A percentile compares a stretch with the other conserved stretches of the same genome.
phyloP scores from a whole-genome alignment of 495 filamentous ascomycete genomes.

The Daldinia loculata region DNA sequence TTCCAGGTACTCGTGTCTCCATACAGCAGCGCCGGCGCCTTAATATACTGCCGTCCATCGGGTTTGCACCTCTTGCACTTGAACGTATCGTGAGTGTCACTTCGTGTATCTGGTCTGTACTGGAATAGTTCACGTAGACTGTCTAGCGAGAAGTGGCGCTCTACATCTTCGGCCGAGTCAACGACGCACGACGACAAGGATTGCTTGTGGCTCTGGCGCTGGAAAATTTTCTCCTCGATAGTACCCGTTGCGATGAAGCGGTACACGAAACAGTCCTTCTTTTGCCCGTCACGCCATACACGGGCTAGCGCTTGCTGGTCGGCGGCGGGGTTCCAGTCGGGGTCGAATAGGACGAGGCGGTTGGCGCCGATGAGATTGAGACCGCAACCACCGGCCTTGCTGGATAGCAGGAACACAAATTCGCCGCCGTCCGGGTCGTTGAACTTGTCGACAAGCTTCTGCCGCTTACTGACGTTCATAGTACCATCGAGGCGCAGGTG shows the following conservation, averaged over 20 bases:
- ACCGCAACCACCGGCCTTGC: slow-evolving; percentile 95
- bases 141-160: slow-evolving; percentile 93
- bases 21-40: slow-evolving; percentile 93
- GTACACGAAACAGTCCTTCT: slow-evolving; percentile 99
- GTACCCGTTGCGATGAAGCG: slow-evolving; percentile 97
- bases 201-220: slow-evolving; percentile 97
- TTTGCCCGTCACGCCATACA: slow-evolving; percentile 98
- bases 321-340: slow-evolving; percentile 98
- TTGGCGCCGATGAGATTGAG: slow-evolving; percentile 98
- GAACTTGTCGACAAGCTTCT: slow-evolving; percentile 98
- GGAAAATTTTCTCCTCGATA: slow-evolving; percentile 99
- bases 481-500: slow-evolving; percentile 90
- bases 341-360: slow-evolving; percentile 95
- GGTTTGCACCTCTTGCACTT: slow-evolving; percentile 96
- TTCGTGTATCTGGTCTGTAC: slow-evolving; percentile 81
- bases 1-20: slow-evolving; percentile 99
- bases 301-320: slow-evolving; percentile 97
- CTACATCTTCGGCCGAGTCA: slow-evolving; percentile 94
- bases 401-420: slow-evolving; percentile 94
- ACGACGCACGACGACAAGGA: slow-evolving; percentile 97
- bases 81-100: slow-evolving; percentile 98
- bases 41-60: slow-evolving; percentile 84
- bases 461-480: slow-evolving; percentile 96
- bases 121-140: slow-evolving; percentile 91
- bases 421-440: slow-evolving; percentile 92